These are phyloP conservation scores for Leucoagaricus sp. DNA, from an alignment of 1,284 basidiomycete species.

Conservation along the genomic window DNA sequence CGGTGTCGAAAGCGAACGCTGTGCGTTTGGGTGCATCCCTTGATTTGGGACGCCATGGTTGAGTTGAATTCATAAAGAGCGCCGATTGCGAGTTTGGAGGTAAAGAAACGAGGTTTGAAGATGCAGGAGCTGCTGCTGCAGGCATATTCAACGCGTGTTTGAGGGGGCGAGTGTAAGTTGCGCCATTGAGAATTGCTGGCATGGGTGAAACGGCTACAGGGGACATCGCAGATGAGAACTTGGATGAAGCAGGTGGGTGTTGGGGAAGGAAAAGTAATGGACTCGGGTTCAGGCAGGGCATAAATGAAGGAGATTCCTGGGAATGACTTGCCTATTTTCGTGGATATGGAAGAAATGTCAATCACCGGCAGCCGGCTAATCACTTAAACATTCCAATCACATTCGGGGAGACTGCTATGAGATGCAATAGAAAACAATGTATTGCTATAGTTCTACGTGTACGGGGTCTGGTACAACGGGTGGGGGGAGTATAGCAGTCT, in stretches of 20 bases:
- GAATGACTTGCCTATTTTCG: constrained; percentile 7
- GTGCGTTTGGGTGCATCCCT: constrained; percentile 31
- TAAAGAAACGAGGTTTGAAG: constrained; percentile 10
- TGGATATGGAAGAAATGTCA: neutral
- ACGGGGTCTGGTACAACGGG: neutral
- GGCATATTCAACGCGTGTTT: constrained; percentile 4
- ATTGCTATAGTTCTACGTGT: constrained; percentile 9
- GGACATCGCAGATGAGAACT: constrained; percentile 20
- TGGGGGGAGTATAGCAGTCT: constrained; percentile 2
- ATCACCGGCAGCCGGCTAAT: constrained; percentile 6
- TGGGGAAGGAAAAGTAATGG: constrained; percentile 12
- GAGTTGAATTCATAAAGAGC: constrained; percentile 19
- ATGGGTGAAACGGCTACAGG: constrained; percentile 26
- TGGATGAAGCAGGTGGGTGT: constrained; percentile 10
- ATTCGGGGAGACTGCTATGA: neutral
- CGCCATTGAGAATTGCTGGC: constrained; percentile 7
- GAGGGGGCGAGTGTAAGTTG: neutral
- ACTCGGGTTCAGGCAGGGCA: constrained; percentile 13
- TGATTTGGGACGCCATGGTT: constrained; percentile 35
- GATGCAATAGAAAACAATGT: neutral
- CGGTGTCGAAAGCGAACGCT: constrained; percentile 61
- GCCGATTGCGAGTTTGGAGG: constrained; percentile 22
- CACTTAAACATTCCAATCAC: constrained; percentile 6
- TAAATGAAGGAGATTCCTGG: constrained; percentile 8
- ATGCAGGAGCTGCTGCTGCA: constrained; percentile 14